A percentile compares a stretch with the other conserved stretches of the same genome.
Evolutionary conservation across 129 eudicot species (phyloP).

Genomic region (Flaveria ramosissima): DNA sequence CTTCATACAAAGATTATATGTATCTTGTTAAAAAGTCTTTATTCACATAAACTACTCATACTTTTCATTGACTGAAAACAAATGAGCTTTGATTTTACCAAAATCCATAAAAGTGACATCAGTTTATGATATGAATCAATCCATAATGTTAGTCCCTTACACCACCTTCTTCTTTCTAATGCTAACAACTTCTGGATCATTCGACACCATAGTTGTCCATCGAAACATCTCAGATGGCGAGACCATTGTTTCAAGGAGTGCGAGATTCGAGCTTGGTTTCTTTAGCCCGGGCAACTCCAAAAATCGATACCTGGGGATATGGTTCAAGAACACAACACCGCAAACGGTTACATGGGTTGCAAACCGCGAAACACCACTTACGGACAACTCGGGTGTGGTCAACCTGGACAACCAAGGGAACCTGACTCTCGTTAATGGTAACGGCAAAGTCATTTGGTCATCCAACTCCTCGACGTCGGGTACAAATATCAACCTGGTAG

Average conservation of each 20-base stretch:
- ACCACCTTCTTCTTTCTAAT: not conserved
- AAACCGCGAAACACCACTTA: conserved; percentile 23
- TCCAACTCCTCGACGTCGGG: conserved; percentile 27
- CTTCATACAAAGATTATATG: not conserved
- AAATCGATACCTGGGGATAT: conserved; percentile 30
- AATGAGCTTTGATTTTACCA: not conserved
- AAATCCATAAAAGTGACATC: not conserved
- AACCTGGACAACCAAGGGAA: conserved; percentile 25
- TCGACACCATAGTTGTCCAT: not conserved
- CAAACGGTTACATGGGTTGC: conserved; percentile 33
- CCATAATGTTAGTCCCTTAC: not conserved
- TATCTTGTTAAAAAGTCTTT: not conserved
- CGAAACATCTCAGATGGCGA: conserved; percentile 10
- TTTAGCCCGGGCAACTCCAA: conserved; percentile 39
- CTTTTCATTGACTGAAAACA: not conserved
- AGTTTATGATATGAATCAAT: conserved; percentile 5
- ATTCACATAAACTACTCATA: not conserved
- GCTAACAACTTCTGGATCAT: not conserved
- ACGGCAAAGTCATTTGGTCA: conserved; percentile 27
- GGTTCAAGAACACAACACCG: conserved; percentile 24
- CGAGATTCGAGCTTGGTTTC: conserved; percentile 38
- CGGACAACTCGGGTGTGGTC: conserved; percentile 11
- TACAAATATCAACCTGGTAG: not conserved
- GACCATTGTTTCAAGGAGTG: conserved; percentile 20
- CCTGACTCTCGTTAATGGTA: conserved; percentile 24